Conservation (phyloP, 169 alveolate species). For the Cryptosporidium tyzzeri region DNA sequence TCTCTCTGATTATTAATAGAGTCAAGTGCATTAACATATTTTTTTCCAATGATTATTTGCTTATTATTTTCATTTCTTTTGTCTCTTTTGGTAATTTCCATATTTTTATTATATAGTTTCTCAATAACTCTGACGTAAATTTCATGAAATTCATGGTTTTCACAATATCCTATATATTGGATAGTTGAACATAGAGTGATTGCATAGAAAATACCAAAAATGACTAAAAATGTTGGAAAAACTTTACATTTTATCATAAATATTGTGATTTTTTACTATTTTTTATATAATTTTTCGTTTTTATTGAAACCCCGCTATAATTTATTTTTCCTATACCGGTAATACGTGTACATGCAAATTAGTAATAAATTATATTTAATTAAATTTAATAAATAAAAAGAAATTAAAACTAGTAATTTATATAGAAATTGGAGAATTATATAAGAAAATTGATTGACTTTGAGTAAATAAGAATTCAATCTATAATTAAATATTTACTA, state of each 20-base stretch:
- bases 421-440: not conserved
- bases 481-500: too few relatives aligned
- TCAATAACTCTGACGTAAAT: not conserved
- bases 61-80: not conserved
- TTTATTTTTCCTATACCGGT: constrained; percentile 27
- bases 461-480: too few relatives aligned
- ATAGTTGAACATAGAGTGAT: not conserved
- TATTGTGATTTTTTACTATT: not conserved
- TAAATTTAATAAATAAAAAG: not conserved
- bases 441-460: too few relatives aligned
- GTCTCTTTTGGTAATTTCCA: not conserved
- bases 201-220: not conserved
- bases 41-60: not conserved
- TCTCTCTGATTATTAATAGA: not conserved
- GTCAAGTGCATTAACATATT: too few relatives aligned
- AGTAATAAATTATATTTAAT: constrained; percentile 5
- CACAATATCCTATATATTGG: not conserved
- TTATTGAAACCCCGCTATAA: constrained; percentile 14
- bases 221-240: not conserved
- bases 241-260: constrained; percentile 55
- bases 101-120: not conserved
- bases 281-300: not conserved
- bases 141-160: not conserved
- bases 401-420: not conserved
- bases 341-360: constrained; percentile 41